Conservation (phyloP, 2,329 filamentous ascomycete species). For the Cryphonectria carpinicola region DNA sequence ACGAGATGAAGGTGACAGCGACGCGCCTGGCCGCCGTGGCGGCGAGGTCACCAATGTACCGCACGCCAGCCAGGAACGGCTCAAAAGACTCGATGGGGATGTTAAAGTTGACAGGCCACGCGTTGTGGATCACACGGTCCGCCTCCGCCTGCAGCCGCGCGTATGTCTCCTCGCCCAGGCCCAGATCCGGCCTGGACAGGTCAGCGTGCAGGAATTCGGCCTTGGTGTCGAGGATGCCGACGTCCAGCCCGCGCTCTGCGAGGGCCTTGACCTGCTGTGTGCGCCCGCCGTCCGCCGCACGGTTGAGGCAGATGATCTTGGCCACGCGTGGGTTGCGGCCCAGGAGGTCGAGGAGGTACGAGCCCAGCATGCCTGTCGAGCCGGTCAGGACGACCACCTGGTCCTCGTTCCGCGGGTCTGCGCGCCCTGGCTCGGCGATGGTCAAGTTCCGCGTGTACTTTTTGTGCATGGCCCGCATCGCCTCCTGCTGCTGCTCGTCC, state of each 20-base stretch:
- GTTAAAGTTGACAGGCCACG: slow-evolving; percentile 52
- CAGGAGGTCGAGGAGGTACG: slow-evolving; percentile 43
- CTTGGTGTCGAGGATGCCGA: slow-evolving; percentile 38
- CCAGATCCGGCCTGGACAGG: slow-evolving; percentile 50
- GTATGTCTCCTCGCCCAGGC: slow-evolving; percentile 43
- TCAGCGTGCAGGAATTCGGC: slow-evolving; percentile 53
- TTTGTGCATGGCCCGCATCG: slow-evolving; percentile 31
- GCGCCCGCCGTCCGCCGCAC: slow-evolving; percentile 43
- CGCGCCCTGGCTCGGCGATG: slow-evolving; percentile 30
- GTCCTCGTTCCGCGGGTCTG: slow-evolving; percentile 31
- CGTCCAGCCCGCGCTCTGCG: slow-evolving; percentile 42
- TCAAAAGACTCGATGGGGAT: slow-evolving; percentile 52
- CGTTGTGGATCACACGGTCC: slow-evolving; percentile 54
- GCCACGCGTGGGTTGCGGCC: slow-evolving; percentile 40
- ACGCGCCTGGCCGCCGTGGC: slow-evolving; percentile 38
- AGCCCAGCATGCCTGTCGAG: slow-evolving; percentile 44
- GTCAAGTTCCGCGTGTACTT: slow-evolving; percentile 39
- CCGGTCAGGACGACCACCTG: slow-evolving; percentile 45
- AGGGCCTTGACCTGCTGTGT: slow-evolving; percentile 43
- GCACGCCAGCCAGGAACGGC: slow-evolving; percentile 50
- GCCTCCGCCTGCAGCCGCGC: slow-evolving; percentile 41
- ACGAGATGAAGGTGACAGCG: slow-evolving; percentile 46
- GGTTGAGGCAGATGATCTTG: slow-evolving; percentile 51
- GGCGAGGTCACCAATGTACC: slow-evolving; percentile 50
- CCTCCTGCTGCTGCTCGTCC: slow-evolving; percentile 26